Evolutionary conservation across 2,329 filamentous ascomycete species (phyloP).

Genomic region (Fusarium subtropicale): DNA sequence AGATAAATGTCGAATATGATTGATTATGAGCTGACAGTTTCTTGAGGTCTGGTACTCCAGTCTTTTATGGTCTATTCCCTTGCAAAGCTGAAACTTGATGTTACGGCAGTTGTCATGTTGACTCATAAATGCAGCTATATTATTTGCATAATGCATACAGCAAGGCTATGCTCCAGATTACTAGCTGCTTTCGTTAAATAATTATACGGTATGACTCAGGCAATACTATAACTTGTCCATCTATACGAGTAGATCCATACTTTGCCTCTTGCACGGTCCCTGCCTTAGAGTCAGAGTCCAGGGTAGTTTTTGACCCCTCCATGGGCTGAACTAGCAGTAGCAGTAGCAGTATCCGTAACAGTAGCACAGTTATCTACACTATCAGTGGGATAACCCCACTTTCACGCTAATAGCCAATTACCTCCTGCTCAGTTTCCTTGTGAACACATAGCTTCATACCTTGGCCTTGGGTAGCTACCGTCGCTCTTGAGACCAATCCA

Average conservation of each 20-base stretch:
- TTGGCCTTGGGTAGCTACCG: background rate
- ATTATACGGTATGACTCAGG: conserved; percentile 3
- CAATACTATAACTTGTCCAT: background rate
- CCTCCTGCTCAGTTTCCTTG: conserved; percentile 2
- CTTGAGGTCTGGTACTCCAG: background rate
- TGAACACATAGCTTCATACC: conserved; percentile 34
- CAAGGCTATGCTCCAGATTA: background rate
- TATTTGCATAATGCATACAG: background rate
- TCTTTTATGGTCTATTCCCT: conserved; percentile 1
- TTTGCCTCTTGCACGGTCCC: background rate
- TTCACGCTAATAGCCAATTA: conserved; percentile 5
- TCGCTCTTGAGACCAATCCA: conserved; percentile 1
- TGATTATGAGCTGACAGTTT: background rate
- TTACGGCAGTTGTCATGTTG: background rate
- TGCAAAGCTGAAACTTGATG: conserved; percentile 2
- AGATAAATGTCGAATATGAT: background rate
- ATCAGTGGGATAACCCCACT: background rate
- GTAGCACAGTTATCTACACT: background rate
- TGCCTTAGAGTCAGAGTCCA: background rate
- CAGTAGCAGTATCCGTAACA: background rate
- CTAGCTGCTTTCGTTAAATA: background rate
- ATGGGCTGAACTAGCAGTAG: background rate
- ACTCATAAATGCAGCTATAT: background rate
- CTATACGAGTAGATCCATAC: background rate
- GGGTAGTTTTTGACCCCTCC: conserved; percentile 5